Conservation (phyloP, 2,329 filamentous ascomycete genomes). For the Nemania diffusa region DNA sequence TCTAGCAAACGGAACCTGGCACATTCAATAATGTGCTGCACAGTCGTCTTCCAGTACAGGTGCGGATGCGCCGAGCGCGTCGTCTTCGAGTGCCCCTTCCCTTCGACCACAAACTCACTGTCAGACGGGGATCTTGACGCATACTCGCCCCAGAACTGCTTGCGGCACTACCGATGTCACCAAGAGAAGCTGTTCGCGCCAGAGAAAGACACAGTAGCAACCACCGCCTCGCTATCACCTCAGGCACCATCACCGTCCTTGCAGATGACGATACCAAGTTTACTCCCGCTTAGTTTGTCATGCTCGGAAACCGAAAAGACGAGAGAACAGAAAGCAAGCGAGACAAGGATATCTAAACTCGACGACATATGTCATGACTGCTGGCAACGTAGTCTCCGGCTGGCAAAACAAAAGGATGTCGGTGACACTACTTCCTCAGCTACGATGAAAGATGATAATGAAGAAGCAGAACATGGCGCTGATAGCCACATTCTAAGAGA, state of each 20-base stretch:
- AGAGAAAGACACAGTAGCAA: neutral
- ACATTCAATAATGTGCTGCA: slow-evolving; percentile 39
- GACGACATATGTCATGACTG: slow-evolving; percentile 43
- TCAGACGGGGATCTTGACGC: neutral
- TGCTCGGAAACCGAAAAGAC: neutral
- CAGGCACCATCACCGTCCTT: neutral
- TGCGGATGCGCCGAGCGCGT: slow-evolving; percentile 43
- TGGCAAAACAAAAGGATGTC: neutral
- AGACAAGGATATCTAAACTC: slow-evolving; percentile 8
- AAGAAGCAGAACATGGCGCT: neutral
- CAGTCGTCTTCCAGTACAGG: slow-evolving; percentile 42
- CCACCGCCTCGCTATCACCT: neutral
- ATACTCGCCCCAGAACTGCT: slow-evolving; percentile 10
- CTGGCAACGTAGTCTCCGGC: slow-evolving; percentile 18
- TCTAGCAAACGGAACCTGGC: neutral
- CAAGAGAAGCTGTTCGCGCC: slow-evolving; percentile 15
- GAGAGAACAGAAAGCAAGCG: neutral
- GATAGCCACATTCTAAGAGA: slow-evolving; percentile 20
- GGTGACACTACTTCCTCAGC: neutral
- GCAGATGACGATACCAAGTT: neutral
- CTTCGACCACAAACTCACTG: neutral
- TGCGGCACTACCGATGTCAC: slow-evolving; percentile 22
- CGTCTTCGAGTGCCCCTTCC: slow-evolving; percentile 38
- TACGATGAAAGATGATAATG: neutral
- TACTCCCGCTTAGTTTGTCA: neutral